Percentiles rank a stretch among this genome's conserved stretches.
Conservation (phyloP, 2,329 filamentous ascomycete species). For the Samsoniella hepiali region DNA sequence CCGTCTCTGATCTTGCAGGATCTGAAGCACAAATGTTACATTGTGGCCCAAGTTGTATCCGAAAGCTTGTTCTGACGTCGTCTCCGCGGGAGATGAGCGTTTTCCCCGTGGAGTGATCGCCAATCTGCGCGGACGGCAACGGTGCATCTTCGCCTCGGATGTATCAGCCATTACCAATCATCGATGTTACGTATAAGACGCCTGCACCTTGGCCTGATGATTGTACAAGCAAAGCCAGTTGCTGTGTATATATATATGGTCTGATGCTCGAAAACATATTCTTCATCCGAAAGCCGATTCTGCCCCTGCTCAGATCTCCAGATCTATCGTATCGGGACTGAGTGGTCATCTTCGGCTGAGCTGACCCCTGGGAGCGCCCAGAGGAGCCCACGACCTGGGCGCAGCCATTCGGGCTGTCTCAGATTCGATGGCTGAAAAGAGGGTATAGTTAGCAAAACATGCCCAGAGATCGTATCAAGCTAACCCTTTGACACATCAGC, state of each 20-base stretch:
- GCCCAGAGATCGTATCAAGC: not conserved
- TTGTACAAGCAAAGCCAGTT: not conserved
- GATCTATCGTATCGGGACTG: not conserved
- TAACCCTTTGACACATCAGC: not conserved
- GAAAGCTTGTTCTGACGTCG: not conserved
- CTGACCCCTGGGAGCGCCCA: not conserved
- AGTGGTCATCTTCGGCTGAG: not conserved
- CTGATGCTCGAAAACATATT: not conserved
- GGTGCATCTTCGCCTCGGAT: not conserved
- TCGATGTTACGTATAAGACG: too few species aligned
- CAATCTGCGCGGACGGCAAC: not conserved
- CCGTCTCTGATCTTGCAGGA: not conserved
- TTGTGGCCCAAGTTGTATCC: not conserved
- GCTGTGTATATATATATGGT: too few species aligned
- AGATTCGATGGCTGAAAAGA: not conserved
- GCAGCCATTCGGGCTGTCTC: not conserved
- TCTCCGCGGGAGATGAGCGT: not conserved
- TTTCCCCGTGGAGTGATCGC: not conserved
- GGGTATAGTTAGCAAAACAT: not conserved
- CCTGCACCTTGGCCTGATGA: not conserved
- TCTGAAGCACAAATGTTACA: not conserved
- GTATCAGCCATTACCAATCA: not conserved
- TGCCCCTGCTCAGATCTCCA: not conserved
- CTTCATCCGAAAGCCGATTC: not conserved
- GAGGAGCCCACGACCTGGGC: not conserved